Evolutionary conservation across 805 yeast species (phyloP).

Genomic region (Nakazawaea ishiwadae): DNA sequence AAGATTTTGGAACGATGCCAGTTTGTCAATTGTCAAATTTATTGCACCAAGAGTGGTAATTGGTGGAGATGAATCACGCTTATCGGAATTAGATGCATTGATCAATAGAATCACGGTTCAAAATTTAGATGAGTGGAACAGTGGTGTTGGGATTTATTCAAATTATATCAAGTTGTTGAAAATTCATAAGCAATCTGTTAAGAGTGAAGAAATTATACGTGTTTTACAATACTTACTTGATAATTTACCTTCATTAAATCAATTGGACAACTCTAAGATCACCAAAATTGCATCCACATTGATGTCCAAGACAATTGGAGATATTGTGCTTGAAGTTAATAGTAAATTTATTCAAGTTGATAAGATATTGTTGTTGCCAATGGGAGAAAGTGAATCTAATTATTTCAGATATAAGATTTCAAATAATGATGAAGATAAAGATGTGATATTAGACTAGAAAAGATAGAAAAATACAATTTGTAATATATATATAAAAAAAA

Average conservation of each 20-base stretch:
- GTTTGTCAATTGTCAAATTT: conserved; percentile 41
- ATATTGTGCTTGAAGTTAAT: conserved; percentile 28
- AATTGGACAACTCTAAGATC: conserved; percentile 27
- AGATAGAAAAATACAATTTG: background rate
- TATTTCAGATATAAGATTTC: conserved; percentile 25
- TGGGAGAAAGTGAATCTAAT: conserved; percentile 41
- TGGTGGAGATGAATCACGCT: conserved; percentile 28
- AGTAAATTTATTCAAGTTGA: conserved; percentile 24
- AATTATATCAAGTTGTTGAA: conserved; percentile 37
- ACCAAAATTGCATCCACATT: conserved; percentile 47
- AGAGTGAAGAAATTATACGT: conserved; percentile 16
- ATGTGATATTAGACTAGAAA: conserved; percentile 2
- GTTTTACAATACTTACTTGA: conserved; percentile 36
- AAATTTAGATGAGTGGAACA: conserved; percentile 40
- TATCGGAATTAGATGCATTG: conserved; percentile 28
- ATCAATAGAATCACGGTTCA: conserved; percentile 32
- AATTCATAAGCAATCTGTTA: conserved; percentile 13
- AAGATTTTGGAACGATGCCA: conserved; percentile 57
- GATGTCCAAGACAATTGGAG: conserved; percentile 46
- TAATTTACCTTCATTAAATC: conserved; percentile 33
- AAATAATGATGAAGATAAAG: conserved; percentile 5
- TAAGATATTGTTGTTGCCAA: conserved; percentile 31
- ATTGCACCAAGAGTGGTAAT: conserved; percentile 76
- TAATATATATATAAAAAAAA: background rate
- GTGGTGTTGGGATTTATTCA: conserved; percentile 55